These are phyloP conservation scores for Kalmanozyma brasiliensis DNA, from an alignment of 1,284 basidiomycete species.

Conservation along the genomic window DNA sequence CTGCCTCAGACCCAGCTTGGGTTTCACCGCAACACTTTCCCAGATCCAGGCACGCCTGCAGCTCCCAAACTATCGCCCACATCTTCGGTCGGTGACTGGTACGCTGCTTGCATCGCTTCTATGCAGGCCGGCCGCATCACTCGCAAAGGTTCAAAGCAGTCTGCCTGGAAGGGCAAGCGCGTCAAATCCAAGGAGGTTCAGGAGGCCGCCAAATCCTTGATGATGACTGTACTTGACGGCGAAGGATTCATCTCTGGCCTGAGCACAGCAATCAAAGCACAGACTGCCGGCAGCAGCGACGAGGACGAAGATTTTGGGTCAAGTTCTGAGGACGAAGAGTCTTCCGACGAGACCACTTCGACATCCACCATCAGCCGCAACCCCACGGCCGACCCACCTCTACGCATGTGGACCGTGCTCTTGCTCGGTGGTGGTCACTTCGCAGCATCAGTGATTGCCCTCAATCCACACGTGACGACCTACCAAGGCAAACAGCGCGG, in stretches of 20 bases:
- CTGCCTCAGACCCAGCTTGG: conserved; percentile 84
- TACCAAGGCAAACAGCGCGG: conserved; percentile 26
- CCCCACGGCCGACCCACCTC: conserved; percentile 46
- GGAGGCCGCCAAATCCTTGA: conserved; percentile 51
- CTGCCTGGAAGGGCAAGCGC: conserved; percentile 56
- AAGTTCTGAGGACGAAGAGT: conserved; percentile 21
- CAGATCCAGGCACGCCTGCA: conserved; percentile 67
- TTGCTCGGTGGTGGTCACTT: conserved; percentile 98
- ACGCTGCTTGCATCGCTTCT: conserved; percentile 70
- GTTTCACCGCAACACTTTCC: conserved; percentile 81
- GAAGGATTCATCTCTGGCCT: conserved; percentile 48
- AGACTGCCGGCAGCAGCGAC: conserved; percentile 23
- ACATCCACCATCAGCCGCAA: conserved; percentile 29
- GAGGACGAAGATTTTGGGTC: conserved; percentile 34
- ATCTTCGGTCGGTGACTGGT: conserved; percentile 25
- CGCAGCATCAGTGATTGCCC: conserved; percentile 84
- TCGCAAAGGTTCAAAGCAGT: conserved; percentile 42
- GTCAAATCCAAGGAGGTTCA: conserved; percentile 59
- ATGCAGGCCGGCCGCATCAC: conserved; percentile 62
- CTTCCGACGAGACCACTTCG: conserved; percentile 18
- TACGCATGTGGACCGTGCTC: conserved; percentile 86
- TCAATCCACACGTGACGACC: conserved; percentile 66
- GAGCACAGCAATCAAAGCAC: conserved; percentile 19
- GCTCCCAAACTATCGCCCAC: conserved; percentile 21
- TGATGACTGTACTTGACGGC: conserved; percentile 60